Evolutionary conservation across 306 rosid genomes (phyloP), one percentile per base, ranked within the genome.

Genomic region (Morella rubra): DNA sequence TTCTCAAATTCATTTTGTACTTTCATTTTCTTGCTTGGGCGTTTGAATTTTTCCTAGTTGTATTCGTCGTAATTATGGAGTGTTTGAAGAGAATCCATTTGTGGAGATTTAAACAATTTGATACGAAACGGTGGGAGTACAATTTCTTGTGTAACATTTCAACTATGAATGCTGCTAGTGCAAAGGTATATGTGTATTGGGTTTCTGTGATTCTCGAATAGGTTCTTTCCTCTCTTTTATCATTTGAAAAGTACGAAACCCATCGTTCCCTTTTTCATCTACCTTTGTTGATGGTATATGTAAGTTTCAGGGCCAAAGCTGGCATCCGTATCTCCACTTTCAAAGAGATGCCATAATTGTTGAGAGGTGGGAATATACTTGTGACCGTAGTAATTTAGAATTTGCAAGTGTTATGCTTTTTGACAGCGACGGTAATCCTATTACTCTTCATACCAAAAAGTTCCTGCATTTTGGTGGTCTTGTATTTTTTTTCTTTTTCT

Each of bases 251-350:
- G 59, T 24, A 54, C 22, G n/a, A 1, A 53, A 53, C 58, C 22
- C 51, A 8, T 47, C 4, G 12, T n/a, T n/a, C 51, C 15, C 4
- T 47, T 47, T 2, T 47, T 47, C 3, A 8, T 50, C 37, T n/a
- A 20, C 62, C 62, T 19, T 19, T 55, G 64, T 66, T 69, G n/a
- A n/a, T 40, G 66, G 4, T 44, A 71, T 40, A 58, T 58, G 24
- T 67, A 56, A 44, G 12, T 68, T 76, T 44, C 20, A n/a, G 49
- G 49, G 72, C 66, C n/a, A 46, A 44, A n/a, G 67, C 61, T 72
- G 56, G 71, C 54, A 18, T 59, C 15, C 11, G 16, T 52, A 13
- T 52, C 56, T 13, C 5, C 4, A 10, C 66, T 6, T 22, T 41
- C 19, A 40, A 64, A 40, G 47, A 40, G 12, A 40, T 14, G 6